Conservation (phyloP, 495 filamentous ascomycete genomes). For the Penicillium pulvis region DNA sequence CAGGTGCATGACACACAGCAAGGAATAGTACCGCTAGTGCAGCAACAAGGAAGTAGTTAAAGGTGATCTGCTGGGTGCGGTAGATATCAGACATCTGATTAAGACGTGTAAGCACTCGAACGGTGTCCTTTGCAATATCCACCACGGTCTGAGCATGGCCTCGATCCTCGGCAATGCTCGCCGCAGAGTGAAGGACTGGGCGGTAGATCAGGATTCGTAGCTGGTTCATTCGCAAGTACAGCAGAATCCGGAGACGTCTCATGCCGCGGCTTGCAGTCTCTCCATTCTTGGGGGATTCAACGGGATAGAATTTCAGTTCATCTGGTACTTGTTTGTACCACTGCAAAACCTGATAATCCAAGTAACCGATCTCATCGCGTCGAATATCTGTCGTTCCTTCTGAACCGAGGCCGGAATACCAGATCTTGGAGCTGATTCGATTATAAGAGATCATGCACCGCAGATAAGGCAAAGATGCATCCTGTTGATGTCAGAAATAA, state of each 20-base stretch:
- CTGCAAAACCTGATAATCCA: slow-evolving; percentile 75
- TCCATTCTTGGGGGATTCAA: slow-evolving; percentile 45
- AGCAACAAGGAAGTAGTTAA: slow-evolving; percentile 85
- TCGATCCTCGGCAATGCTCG: slow-evolving; percentile 72
- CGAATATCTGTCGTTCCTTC: slow-evolving; percentile 55
- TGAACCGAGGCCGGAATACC: slow-evolving; percentile 59
- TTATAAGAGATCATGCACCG: slow-evolving; percentile 78
- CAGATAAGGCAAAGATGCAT: slow-evolving; percentile 66
- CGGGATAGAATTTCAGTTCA: slow-evolving; percentile 59
- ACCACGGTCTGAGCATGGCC: slow-evolving; percentile 69
- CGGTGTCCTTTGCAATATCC: slow-evolving; percentile 77
- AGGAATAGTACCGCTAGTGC: slow-evolving; percentile 82
- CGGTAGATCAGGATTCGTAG: slow-evolving; percentile 82
- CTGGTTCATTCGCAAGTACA: slow-evolving; percentile 76
- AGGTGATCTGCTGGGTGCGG: slow-evolving; percentile 74
- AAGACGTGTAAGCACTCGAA: slow-evolving; percentile 70
- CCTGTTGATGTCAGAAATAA: slow-evolving; percentile 41
- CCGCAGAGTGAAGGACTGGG: slow-evolving; percentile 74
- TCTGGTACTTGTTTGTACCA: slow-evolving; percentile 72
- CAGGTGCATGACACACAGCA: slow-evolving; percentile 78
- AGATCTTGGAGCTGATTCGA: slow-evolving; percentile 75
- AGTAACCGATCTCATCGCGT: slow-evolving; percentile 67
- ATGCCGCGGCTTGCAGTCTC: slow-evolving; percentile 49
- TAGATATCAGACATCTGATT: slow-evolving; percentile 84
- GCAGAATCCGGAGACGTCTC: slow-evolving; percentile 53